Percentiles rank a stretch among this genome's conserved stretches.
These are phyloP conservation scores for Lactarius deliciosus DNA, from an alignment of 768 basidiomycete species.

Conservation along the genomic window DNA sequence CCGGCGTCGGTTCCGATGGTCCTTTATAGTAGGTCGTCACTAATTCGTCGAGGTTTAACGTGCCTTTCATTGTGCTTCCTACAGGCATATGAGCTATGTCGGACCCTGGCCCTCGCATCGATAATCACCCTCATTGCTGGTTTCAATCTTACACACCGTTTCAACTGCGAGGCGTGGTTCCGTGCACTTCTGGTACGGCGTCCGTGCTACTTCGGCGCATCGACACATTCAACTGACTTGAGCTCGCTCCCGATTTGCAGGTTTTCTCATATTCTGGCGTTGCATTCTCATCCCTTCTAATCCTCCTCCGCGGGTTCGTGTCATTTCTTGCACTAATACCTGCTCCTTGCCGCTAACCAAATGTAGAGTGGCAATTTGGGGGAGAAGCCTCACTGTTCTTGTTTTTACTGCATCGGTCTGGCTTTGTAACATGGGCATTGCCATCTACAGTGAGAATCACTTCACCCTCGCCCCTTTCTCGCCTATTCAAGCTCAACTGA, in stretches of 20 bases:
- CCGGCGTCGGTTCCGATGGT: conserved; percentile 16
- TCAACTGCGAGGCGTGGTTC: conserved; percentile 11
- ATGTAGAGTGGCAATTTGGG: conserved; percentile 18
- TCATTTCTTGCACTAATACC: not conserved
- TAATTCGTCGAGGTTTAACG: not conserved
- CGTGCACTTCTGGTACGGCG: conserved; percentile 7
- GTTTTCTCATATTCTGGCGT: conserved; percentile 11
- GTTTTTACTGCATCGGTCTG: conserved; percentile 1
- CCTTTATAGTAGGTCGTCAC: conserved; percentile 11
- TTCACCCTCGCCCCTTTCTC: not conserved
- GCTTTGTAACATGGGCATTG: not conserved
- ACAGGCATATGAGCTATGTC: conserved; percentile 12
- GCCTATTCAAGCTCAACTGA: not conserved
- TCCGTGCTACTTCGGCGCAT: not conserved
- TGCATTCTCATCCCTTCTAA: conserved; percentile 11
- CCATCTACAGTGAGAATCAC: conserved; percentile 2
- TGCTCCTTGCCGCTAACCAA: not conserved
- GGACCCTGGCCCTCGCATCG: not conserved
- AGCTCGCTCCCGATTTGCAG: not conserved
- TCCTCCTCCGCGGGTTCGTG: conserved; percentile 17
- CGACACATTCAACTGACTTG: not conserved
- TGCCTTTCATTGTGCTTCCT: not conserved
- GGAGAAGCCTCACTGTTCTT: not conserved
- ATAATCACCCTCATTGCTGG: not conserved
- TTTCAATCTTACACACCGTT: conserved; percentile 3